Percentiles rank a stretch among this genome's conserved stretches.
Evolutionary conservation across 495 filamentous ascomycete genomes (phyloP).

Genomic region (Talaromyces wortmannii): DNA sequence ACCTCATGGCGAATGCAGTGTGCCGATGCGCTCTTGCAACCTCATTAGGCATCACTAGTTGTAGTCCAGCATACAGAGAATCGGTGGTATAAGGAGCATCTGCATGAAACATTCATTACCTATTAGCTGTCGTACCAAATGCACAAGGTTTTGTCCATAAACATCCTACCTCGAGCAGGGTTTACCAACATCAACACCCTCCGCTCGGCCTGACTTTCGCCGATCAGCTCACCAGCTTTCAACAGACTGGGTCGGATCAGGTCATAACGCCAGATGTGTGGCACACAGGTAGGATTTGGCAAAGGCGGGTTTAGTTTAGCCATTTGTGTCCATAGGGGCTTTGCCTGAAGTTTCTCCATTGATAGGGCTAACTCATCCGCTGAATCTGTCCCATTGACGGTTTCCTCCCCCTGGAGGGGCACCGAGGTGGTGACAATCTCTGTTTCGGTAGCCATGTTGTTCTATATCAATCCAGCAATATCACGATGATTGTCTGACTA

Average conservation of each 20-base stretch:
- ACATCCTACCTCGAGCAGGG: constrained; percentile 26
- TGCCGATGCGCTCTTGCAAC: constrained; percentile 42
- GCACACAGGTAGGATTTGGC: constrained; percentile 31
- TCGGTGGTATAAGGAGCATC: constrained; percentile 45
- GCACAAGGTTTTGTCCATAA: not conserved
- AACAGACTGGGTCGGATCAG: constrained; percentile 30
- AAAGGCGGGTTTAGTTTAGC: constrained; percentile 29
- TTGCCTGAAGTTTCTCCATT: constrained; percentile 17
- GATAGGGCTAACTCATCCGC: constrained; percentile 16
- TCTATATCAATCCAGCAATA: not conserved
- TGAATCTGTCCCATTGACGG: constrained; percentile 6
- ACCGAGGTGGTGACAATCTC: not conserved
- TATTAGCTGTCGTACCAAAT: not conserved
- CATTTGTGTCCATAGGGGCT: constrained; percentile 40
- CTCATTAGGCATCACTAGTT: constrained; percentile 43
- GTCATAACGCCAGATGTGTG: constrained; percentile 34
- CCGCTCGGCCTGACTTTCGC: constrained; percentile 35
- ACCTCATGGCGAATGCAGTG: constrained; percentile 44
- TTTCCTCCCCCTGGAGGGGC: not conserved
- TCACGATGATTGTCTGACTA: not conserved
- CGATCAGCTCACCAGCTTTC: constrained; percentile 30
- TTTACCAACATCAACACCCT: constrained; percentile 43
- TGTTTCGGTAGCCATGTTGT: not conserved
- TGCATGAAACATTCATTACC: constrained; percentile 2
- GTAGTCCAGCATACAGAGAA: constrained; percentile 42